A percentile compares a stretch with the other conserved stretches of the same genome.
Evolutionary conservation across 306 rosid species (phyloP).

Genomic region (Vicia faba): DNA sequence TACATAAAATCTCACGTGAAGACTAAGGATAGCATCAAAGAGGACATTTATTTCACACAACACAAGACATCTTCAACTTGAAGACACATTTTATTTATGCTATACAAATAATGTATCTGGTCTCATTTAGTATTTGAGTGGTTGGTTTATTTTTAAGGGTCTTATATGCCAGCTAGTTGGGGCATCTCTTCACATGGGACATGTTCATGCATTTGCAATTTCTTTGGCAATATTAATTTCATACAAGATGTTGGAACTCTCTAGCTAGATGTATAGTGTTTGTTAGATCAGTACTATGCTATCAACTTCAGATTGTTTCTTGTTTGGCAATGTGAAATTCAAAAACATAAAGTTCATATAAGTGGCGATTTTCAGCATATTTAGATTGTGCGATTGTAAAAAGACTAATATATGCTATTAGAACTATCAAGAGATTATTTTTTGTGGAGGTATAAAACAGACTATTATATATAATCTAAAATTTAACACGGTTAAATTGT

Average conservation of each 20-base stretch:
- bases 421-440: too few species aligned
- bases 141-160: neutral
- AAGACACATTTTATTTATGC: conserved; percentile 18
- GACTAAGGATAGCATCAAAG: conserved; percentile 9
- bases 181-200: conserved; percentile 48
- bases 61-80: neutral
- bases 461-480: too few species aligned
- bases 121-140: conserved; percentile 3
- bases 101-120: conserved; percentile 27
- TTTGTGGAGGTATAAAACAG: too few species aligned
- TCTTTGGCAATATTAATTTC: conserved; percentile 9
- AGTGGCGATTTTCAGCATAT: too few species aligned
- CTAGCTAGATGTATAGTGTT: conserved; percentile 16
- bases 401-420: too few species aligned
- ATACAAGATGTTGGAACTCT: conserved; percentile 24
- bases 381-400: too few species aligned
- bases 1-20: conserved; percentile 36
- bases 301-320: conserved; percentile 28
- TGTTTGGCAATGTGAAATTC: conserved; percentile 5
- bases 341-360: too few species aligned
- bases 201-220: conserved; percentile 6
- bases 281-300: conserved; percentile 25
- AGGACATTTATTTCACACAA: conserved; percentile 21
- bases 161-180: conserved; percentile 35
- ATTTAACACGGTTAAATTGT: too few species aligned